Evolutionary conservation across 805 yeast genomes (phyloP).

Genomic region (Schizosaccharomyces pombe): DNA sequence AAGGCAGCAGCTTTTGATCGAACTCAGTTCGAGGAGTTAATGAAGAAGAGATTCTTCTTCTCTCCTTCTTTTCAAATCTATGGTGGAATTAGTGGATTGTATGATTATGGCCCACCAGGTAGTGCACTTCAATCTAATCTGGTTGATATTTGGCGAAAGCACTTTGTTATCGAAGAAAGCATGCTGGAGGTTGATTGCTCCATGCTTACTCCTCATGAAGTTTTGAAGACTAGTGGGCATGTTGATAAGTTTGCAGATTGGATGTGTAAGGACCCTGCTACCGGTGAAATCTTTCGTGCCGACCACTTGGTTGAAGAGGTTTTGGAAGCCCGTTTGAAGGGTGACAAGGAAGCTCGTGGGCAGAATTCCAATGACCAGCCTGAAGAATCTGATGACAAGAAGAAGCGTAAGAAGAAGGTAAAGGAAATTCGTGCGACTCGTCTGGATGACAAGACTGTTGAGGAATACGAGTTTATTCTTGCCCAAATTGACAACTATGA

Average conservation of each 20-base stretch:
- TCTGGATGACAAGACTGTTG: slow-evolving; percentile 55
- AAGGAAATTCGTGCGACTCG: slow-evolving; percentile 70
- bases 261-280: slow-evolving; percentile 90
- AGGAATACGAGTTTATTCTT: slow-evolving; percentile 63
- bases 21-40: slow-evolving; percentile 68
- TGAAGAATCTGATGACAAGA: slow-evolving; percentile 57
- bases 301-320: slow-evolving; percentile 97
- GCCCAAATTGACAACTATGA: slow-evolving; percentile 84
- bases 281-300: slow-evolving; percentile 96
- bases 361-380: slow-evolving; percentile 24
- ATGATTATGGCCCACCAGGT: slow-evolving; percentile 98
- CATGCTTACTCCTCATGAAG: slow-evolving; percentile 93
- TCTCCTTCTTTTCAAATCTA: slow-evolving; percentile 95
- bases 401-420: slow-evolving; percentile 86
- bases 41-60: slow-evolving; percentile 87
- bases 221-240: slow-evolving; percentile 94
- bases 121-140: slow-evolving; percentile 94
- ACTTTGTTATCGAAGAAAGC: slow-evolving; percentile 89
- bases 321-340: slow-evolving; percentile 82
- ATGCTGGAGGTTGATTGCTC: slow-evolving; percentile 97
- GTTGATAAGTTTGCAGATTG: slow-evolving; percentile 97
- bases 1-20: slow-evolving; percentile 35
- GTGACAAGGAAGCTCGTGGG: slow-evolving; percentile 94
- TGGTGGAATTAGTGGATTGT: slow-evolving; percentile 95
- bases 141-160: slow-evolving; percentile 91